Percentiles rank a stretch among this genome's conserved stretches.
These are phyloP conservation scores for Berberis vulgaris DNA, from an alignment of 164 flowering plant genomes.

Conservation along the genomic window DNA sequence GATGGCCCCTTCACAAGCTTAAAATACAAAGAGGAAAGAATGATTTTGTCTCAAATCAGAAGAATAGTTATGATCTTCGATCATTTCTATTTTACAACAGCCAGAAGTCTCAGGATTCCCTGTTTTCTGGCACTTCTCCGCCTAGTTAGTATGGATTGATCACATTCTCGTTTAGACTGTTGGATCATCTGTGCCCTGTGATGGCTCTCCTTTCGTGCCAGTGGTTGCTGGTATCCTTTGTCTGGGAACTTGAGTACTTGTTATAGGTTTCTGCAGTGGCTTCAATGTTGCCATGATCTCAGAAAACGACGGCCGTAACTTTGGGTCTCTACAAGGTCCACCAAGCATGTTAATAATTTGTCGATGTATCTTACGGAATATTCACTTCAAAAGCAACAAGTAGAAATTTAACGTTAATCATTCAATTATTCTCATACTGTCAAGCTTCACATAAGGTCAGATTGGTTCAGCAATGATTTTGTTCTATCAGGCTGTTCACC, in stretches of 20 bases:
- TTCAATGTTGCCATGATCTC: slow-evolving; percentile 84
- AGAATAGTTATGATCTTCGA: slow-evolving; percentile 23
- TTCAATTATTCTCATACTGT: too few species aligned
- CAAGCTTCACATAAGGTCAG: too few species aligned
- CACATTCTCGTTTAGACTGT: slow-evolving; percentile 7
- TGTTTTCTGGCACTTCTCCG: neutral
- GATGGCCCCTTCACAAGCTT: slow-evolving; percentile 17
- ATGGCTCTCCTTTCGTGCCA: slow-evolving; percentile 19
- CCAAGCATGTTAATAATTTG: slow-evolving; percentile 2
- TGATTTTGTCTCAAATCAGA: slow-evolving; percentile 16
- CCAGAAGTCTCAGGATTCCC: neutral
- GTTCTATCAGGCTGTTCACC: too few species aligned
- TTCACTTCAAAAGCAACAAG: too few species aligned
- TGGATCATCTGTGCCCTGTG: slow-evolving; percentile 17
- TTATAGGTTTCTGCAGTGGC: slow-evolving; percentile 74
- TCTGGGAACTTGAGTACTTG: slow-evolving; percentile 43
- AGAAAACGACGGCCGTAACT: slow-evolving; percentile 75
- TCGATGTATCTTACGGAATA: neutral
- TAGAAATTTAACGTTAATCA: too few species aligned
- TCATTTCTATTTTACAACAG: slow-evolving; percentile 10
- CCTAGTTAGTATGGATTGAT: slow-evolving; percentile 5
- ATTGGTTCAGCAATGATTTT: too few species aligned
- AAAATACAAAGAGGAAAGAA: slow-evolving; percentile 22
- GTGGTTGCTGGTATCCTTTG: slow-evolving; percentile 23
- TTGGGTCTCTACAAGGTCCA: slow-evolving; percentile 60